These are phyloP conservation scores for Candida golubevii DNA, from an alignment of 805 yeast genomes.

Conservation along the genomic window DNA sequence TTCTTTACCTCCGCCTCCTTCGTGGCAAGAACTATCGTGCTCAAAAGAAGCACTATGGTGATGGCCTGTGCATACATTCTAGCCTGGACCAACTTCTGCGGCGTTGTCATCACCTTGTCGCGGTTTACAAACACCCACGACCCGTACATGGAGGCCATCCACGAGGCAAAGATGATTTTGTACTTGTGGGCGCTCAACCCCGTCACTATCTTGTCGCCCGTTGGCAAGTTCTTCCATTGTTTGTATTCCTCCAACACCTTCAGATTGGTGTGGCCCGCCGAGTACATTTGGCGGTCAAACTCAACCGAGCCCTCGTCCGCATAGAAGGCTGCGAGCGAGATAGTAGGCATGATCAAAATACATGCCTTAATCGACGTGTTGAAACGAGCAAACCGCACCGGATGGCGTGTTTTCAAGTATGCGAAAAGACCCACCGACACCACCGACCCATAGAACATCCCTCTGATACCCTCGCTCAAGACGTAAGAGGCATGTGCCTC, in stretches of 20 bases:
- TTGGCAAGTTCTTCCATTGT: conserved; percentile 31
- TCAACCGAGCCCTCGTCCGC: conserved; percentile 45
- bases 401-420: conserved; percentile 31
- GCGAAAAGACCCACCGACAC: conserved; percentile 29
- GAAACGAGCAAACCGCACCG: conserved; percentile 31
- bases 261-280: conserved; percentile 24
- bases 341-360: conserved; percentile 37
- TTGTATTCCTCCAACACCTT: conserved; percentile 32
- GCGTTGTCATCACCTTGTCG: conserved; percentile 24
- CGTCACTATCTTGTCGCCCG: conserved; percentile 27
- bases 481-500: conserved; percentile 37
- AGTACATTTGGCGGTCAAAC: conserved; percentile 37
- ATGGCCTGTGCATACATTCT: conserved; percentile 29
- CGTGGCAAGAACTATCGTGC: conserved; percentile 26
- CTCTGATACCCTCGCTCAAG: conserved; percentile 35
- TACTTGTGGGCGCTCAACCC: conserved; percentile 31
- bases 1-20: conserved; percentile 23
- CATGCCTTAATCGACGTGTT: conserved; percentile 37
- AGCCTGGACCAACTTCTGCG: conserved; percentile 28
- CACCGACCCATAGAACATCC: conserved; percentile 33
- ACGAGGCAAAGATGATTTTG: conserved; percentile 31
- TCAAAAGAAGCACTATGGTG: conserved; percentile 25
- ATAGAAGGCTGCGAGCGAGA: conserved; percentile 34
- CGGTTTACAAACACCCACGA: conserved; percentile 26
- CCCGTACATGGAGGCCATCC: conserved; percentile 38